phyloP scores from a whole-genome alignment of 441 rosid genomes.

The Geranium incanum region DNA sequence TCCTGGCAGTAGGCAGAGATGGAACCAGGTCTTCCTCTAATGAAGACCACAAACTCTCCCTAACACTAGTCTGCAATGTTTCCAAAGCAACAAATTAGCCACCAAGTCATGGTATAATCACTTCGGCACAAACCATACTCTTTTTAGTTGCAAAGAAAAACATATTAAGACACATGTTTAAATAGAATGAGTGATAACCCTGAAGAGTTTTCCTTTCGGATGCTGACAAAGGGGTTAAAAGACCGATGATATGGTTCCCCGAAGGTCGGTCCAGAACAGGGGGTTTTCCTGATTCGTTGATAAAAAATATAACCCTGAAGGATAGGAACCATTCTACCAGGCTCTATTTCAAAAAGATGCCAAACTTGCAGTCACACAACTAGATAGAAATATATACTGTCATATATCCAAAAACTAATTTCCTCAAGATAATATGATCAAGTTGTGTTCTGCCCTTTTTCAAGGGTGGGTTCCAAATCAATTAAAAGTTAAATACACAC shows the following conservation, averaged over 20 bases:
- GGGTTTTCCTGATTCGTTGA: too few species aligned
- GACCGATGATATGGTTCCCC: too few species aligned
- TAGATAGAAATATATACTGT: background rate
- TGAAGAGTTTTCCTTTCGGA: too few species aligned
- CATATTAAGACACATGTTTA: background rate
- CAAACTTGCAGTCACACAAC: constrained; percentile 8
- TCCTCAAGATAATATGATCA: background rate
- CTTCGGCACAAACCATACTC: constrained; percentile 13
- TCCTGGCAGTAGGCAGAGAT: constrained; percentile 57
- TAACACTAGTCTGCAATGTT: constrained; percentile 52
- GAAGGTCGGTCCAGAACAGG: too few species aligned
- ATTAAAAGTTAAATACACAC: background rate
- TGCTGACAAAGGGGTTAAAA: too few species aligned
- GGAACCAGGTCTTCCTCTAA: constrained; percentile 91
- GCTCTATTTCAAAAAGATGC: background rate
- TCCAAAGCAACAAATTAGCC: constrained; percentile 10
- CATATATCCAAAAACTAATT: background rate
- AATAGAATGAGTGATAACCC: background rate
- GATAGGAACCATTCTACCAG: background rate
- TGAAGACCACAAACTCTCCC: constrained; percentile 73
- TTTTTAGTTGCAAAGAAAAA: background rate
- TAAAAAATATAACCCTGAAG: background rate
- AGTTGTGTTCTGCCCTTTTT: background rate
- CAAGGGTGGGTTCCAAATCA: background rate
- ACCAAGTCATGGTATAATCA: constrained; percentile 17